phyloP scores from a whole-genome alignment of 225 moss, liverwort and hornwort species.

The Pseudoscleropodium purum region DNA sequence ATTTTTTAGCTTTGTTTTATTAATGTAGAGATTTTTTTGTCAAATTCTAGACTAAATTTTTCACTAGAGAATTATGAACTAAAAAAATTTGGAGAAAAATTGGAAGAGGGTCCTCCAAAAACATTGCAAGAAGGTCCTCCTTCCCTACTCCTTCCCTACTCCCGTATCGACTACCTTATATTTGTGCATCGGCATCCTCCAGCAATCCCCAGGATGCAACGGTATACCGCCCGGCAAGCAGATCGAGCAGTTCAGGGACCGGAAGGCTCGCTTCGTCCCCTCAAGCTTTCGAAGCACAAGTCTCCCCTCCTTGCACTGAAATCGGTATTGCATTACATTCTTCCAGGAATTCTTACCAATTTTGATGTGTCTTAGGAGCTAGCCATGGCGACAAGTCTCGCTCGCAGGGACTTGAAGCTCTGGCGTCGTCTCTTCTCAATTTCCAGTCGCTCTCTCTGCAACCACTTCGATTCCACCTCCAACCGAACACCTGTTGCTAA shows the following conservation, averaged over 20 bases:
- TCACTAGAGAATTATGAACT: not conserved
- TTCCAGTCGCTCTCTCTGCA: not conserved
- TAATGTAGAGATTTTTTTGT: not conserved
- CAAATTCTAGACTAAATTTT: not conserved
- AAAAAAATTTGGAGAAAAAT: not conserved
- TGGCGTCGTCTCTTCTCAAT: not conserved
- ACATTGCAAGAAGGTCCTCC: too few relatives aligned
- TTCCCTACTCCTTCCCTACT: too few relatives aligned
- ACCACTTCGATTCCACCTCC: not conserved
- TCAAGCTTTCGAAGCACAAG: not conserved
- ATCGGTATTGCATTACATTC: not conserved
- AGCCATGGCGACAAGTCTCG: not conserved
- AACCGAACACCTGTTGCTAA: not conserved
- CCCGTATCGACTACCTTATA: not conserved
- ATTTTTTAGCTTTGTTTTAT: not conserved
- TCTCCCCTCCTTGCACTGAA: not conserved
- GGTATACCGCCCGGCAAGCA: not conserved
- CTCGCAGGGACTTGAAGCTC: constrained; percentile 2
- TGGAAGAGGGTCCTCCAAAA: not conserved
- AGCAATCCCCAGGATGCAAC: not conserved
- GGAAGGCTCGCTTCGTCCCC: not conserved
- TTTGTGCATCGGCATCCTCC: not conserved
- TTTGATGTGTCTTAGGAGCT: not conserved
- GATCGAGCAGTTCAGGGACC: not conserved
- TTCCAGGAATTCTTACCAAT: not conserved